Base-by-base conservation (phyloP, 768 basidiomycete genomes). In the Mycena vitilis region DNA sequence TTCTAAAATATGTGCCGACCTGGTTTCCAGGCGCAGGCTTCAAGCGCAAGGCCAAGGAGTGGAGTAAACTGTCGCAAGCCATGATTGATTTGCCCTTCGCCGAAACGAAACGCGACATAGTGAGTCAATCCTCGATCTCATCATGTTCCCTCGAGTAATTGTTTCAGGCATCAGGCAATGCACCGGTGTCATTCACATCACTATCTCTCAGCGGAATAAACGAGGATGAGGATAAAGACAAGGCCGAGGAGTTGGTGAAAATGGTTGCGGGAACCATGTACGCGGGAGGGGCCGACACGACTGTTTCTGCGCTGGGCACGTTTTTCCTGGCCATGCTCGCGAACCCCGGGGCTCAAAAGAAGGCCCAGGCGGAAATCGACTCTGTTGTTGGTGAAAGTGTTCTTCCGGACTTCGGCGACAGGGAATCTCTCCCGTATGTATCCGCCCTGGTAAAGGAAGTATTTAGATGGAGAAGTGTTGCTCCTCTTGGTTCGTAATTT, bases 1-100 rank as follows among this genome's bases (percentile, higher is more conserved):
- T 25, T 25, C 59, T 79, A n/a, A 74, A 74, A 63, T 73, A 78
- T 37, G 40, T 79, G 5, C 78, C 78, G 3, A 65, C 63, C 16
- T 79, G 78, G 78, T 60, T 79, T 9, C 78, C 78, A 22, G 77
- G 83, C 1, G 75, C 75, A 1, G 73, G 75, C 1, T 84, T 84
- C 72, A 73, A 78, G 51, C 73, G 71, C 9, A 65, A 74, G 36
- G 81, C 79, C 40, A 75, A 74, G 45, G 63, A 60, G 48, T 78
- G 78, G 71, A 49, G 53, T 5, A 66, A 47, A 47, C 20, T 68
- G 25, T 9, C 44, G 1, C 54, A 22, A 8, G 40, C 44, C 18
- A 67, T 70, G 61, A 30, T 61, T 15, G 68, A 73, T 6, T 20
- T 58, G 11, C 72, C 73, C 11, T 75, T 70, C 44, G 63, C 58